Evolutionary conservation across 345 rosid species (phyloP).

Genomic region (Rhodamnia rubescens): DNA sequence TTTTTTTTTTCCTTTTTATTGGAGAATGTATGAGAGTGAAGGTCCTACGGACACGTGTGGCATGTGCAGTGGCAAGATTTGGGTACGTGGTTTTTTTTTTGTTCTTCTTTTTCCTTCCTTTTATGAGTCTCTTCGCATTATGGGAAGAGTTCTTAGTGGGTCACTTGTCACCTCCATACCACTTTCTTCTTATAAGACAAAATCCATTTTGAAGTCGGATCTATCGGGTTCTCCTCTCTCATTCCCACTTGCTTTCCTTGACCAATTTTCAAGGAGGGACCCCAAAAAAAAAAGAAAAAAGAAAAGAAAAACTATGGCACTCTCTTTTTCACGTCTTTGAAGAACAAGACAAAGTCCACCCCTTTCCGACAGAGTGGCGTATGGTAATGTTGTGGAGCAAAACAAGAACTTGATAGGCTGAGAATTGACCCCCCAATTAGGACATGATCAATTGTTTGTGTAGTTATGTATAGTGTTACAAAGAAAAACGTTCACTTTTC

Average conservation of each 20-base stretch:
- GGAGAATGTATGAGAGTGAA: not conserved
- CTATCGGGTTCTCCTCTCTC: not conserved
- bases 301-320: not conserved
- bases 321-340: not conserved
- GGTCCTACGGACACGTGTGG: not conserved
- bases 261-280: not conserved
- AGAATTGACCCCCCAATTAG: not conserved
- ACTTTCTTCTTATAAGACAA: not conserved
- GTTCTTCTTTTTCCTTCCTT: not conserved
- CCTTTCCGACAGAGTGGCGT: not conserved
- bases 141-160: not conserved
- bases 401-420: not conserved
- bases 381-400: not conserved
- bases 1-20: not conserved
- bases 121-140: too few species aligned
- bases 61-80: too few species aligned
- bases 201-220: not conserved
- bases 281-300: not conserved
- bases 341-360: not conserved
- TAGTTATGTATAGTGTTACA: not conserved
- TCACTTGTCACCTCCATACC: not conserved
- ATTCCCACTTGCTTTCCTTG: not conserved
- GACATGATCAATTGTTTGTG: not conserved
- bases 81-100: not conserved
- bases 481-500: too few species aligned